Base-by-base conservation (phyloP, 345 rosid genomes). In the Eucalyptus dawsonii region DNA sequence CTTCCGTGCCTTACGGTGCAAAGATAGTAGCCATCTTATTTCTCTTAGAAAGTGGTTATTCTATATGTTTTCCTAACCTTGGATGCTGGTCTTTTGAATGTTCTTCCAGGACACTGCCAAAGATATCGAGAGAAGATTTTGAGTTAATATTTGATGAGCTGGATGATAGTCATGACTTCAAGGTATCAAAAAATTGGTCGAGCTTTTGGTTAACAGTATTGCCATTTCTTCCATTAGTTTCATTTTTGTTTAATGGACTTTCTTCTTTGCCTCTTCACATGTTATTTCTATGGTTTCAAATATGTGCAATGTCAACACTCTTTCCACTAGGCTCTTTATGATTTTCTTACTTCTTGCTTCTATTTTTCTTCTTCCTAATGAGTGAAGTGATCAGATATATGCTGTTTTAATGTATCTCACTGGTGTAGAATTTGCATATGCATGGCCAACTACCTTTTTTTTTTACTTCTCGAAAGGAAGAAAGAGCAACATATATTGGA, bases 161-260 rank as follows among this genome's bases (percentile, higher is more conserved):
- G 92, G 99, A 98, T 90, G 99, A 98, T 91, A 93, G 94, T 90
- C 95, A 69, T 92, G 99, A 98, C 93, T 97, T 98, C 92, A 97
- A 95, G 99, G 99, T 98, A 95, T 37, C 87, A 17, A 80, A 86
- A 49, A 86, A 60, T 90, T 44, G 87, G 87, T 87, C 11, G 34
- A 29, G 42, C 87, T 62, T 81, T 72, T 86, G 65, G 50, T 89
- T 13, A 72, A 34, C 17, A 31, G 49, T 45, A 67, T 85, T n/a
- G 72, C 49, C 58, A 17, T 86, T 21, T 37, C 34, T 86, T 29
- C 80, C 83, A 31, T 40, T 47, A 53, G 44, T 16, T 86, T 16
- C 53, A 29, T 65, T 22, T 85, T 88, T 69, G 54, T 11, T 56
- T 29, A 27, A 40, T 62, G 31, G 31, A 58, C 88, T 81, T 76